Evolutionary conservation across 2,329 filamentous ascomycete species (phyloP).

Genomic region (Dothistroma pini): DNA sequence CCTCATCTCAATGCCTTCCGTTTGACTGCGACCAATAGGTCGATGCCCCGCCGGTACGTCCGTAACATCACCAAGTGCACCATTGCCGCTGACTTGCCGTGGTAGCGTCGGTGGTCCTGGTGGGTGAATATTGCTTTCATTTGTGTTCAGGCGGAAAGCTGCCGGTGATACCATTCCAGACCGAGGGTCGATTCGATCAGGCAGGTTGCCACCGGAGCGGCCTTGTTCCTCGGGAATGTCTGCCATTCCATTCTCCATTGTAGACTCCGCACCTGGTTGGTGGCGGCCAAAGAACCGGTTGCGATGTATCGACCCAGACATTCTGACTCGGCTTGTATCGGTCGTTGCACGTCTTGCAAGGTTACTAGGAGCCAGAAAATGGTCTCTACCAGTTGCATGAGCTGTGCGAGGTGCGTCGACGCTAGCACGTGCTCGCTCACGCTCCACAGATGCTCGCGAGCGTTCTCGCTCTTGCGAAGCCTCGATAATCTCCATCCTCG

Average conservation of each 20-base stretch:
- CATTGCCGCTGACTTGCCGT: constrained; percentile 16
- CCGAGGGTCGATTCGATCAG: constrained; percentile 31
- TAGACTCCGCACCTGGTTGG: constrained; percentile 24
- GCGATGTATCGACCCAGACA: constrained; percentile 47
- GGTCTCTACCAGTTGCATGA: constrained; percentile 28
- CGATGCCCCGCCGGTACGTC: constrained; percentile 19
- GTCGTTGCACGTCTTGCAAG: constrained; percentile 32
- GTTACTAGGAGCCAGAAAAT: constrained; percentile 21
- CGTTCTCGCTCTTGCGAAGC: constrained; percentile 36
- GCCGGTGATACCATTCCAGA: constrained; percentile 31
- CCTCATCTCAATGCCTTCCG: constrained; percentile 32
- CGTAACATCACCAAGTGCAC: constrained; percentile 18
- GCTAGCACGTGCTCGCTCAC: constrained; percentile 23
- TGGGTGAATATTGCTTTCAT: constrained; percentile 29
- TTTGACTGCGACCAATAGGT: constrained; percentile 24
- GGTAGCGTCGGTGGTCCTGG: constrained; percentile 20
- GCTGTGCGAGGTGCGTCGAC: constrained; percentile 26
- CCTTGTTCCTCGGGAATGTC: constrained; percentile 35
- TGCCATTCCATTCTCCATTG: constrained; percentile 38
- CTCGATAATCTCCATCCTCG: constrained; percentile 40
- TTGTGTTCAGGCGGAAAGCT: constrained; percentile 31
- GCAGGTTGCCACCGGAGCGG: constrained; percentile 6
- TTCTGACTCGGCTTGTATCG: constrained; percentile 20
- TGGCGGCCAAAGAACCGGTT: constrained; percentile 61
- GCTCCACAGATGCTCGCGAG: constrained; percentile 23